Percentiles rank a stretch among this genome's conserved stretches.
These are phyloP conservation scores for Zygnema cylindricum DNA, from an alignment of 139 green algal genomes.

Conservation along the genomic window DNA sequence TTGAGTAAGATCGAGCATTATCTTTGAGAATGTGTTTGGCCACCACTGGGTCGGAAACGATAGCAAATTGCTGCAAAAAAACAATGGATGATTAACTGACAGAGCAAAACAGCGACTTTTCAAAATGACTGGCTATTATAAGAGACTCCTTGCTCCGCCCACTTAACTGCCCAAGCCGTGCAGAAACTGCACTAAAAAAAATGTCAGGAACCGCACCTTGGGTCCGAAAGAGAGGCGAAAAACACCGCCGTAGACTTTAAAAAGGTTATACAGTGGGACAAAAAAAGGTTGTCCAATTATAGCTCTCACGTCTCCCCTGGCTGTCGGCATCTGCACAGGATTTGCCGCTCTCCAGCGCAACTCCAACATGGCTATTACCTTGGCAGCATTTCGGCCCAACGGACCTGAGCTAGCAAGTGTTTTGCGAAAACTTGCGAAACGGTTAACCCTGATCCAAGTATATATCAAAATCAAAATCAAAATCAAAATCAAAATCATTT, in stretches of 20 bases:
- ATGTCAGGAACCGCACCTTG: constrained; percentile 70
- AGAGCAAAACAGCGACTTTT: constrained; percentile 21
- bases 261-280: constrained; percentile 91
- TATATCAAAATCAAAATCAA: too few species aligned
- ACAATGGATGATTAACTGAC: constrained; percentile 62
- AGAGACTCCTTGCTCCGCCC: too few species aligned
- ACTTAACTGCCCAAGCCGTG: background rate
- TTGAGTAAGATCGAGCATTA: constrained; percentile 90
- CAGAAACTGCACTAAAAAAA: constrained; percentile 20
- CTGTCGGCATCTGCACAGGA: constrained; percentile 78
- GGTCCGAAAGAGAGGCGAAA: constrained; percentile 94
- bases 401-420: constrained; percentile 20
- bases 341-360: constrained; percentile 72
- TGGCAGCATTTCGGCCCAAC: constrained; percentile 18
- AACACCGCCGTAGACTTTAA: constrained; percentile 77
- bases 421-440: background rate
- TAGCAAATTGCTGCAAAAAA: constrained; percentile 76
- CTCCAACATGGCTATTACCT: constrained; percentile 73
- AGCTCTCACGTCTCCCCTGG: constrained; percentile 84
- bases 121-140: too few species aligned
- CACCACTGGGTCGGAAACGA: constrained; percentile 87
- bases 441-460: constrained; percentile 40
- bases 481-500: too few species aligned
- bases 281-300: constrained; percentile 96
- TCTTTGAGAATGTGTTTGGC: constrained; percentile 83